These are phyloP conservation scores for Pseudoturritis turrita DNA, from an alignment of 345 rosid genomes.

Conservation along the genomic window DNA sequence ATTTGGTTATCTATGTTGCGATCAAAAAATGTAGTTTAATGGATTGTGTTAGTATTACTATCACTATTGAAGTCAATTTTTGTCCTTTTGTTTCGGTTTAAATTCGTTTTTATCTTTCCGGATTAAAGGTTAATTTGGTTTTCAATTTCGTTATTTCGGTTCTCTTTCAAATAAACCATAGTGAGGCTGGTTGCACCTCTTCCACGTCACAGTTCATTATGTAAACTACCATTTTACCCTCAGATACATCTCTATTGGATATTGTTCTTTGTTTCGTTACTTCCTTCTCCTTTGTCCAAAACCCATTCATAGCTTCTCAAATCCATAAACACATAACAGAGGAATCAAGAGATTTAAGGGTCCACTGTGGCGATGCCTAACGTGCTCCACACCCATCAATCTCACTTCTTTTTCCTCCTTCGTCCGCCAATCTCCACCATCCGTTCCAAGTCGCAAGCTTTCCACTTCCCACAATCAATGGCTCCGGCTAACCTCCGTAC, in stretches of 20 bases:
- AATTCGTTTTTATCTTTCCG: too few relatives aligned
- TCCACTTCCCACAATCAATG: constrained; percentile 29
- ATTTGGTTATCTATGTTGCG: too few relatives aligned
- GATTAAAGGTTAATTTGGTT: too few relatives aligned
- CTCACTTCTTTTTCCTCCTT: constrained; percentile 10
- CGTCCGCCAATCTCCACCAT: constrained; percentile 25
- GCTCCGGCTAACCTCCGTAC: constrained; percentile 25
- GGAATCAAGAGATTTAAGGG: not conserved
- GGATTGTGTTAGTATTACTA: too few relatives aligned
- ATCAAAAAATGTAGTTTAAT: too few relatives aligned
- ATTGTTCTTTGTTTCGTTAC: constrained; percentile 2
- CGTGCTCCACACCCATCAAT: constrained; percentile 26
- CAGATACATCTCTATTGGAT: constrained; percentile 10
- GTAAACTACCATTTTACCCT: not conserved
- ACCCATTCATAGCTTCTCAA: not conserved
- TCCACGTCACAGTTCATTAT: not conserved
- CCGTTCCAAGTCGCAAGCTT: constrained; percentile 18
- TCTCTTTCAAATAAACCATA: not conserved
- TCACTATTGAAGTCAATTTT: too few relatives aligned
- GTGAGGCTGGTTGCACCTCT: not conserved
- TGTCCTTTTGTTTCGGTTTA: too few relatives aligned
- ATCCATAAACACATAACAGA: constrained; percentile 16
- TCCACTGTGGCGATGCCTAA: constrained; percentile 36
- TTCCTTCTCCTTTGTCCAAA: not conserved
- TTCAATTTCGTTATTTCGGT: not conserved